Base-by-base conservation (phyloP, 2,329 filamentous ascomycete genomes). In the Pyrenochaeta sp. region DNA sequence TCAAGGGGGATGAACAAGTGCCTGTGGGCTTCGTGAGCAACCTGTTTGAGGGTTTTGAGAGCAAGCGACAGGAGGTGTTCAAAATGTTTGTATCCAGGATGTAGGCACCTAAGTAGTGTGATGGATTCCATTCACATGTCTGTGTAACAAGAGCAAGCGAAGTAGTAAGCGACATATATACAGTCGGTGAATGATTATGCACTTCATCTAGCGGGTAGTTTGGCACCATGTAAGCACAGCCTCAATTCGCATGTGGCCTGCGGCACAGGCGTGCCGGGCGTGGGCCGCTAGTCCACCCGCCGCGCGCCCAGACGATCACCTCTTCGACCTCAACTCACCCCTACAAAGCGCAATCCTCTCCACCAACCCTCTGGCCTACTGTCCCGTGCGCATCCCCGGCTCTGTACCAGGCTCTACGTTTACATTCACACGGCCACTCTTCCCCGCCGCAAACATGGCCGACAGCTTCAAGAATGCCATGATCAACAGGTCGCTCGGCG, bases 401-500 rank as follows among this genome's bases (percentile, higher is more conserved):
- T n/a, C n/a, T n/a, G n/a, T n/a, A n/a, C n/a, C n/a, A n/a, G n/a
- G n/a, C 28, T 10, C 10, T 31, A 28, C 8, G 8, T 31, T 40
- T 22, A 38, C 27, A 18, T n/a, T n/a, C n/a, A n/a, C n/a, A n/a
- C n/a, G n/a, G n/a, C n/a, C n/a, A n/a, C n/a, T n/a, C n/a, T n/a
- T n/a, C n/a, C n/a, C n/a, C n/a, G n/a, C 34, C 21, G 7, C 22
- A 51, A 57, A 29, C 39, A 72, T 72, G 68, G 52, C 63, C 48
- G 75, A 78, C 61, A 69, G 74, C 49, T 74, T 79, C 67, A 73
- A 67, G 48, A 73, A 76, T 47, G 83, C 83, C 31, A 81, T 84
- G 81, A 84, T 87, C 74, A 94, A 93, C 77, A 84, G 90, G 75
- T 92, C 90, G 67, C 84, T 96, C 67, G 87, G 90, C 55, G 87